phyloP scores from a whole-genome alignment of 2,329 filamentous ascomycete genomes.

The Colletotrichum lini region DNA sequence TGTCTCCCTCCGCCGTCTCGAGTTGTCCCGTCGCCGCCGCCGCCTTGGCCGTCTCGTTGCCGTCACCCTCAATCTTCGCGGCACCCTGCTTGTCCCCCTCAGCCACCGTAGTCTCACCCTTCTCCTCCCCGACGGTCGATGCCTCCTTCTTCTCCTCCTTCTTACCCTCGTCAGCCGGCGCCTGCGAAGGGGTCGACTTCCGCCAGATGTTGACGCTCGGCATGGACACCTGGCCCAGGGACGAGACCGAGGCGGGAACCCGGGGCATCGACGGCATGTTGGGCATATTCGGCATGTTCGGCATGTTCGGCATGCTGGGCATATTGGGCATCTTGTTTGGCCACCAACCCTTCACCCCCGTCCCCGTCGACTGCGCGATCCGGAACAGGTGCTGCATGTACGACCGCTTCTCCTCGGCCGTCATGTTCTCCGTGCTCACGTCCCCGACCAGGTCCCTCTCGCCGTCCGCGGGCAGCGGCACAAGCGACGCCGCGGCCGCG shows the following conservation, averaged over 20 bases:
- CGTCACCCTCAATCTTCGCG: background rate
- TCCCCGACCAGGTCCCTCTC: constrained; percentile 51
- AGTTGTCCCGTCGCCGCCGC: constrained; percentile 2
- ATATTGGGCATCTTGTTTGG: constrained; percentile 62
- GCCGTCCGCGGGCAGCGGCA: constrained; percentile 62
- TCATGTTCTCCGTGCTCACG: constrained; percentile 51
- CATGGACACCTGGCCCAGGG: constrained; percentile 50
- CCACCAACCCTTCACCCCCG: constrained; percentile 61
- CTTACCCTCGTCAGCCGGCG: background rate
- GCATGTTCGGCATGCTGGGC: constrained; percentile 51
- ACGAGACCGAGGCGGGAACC: constrained; percentile 48
- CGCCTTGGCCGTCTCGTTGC: background rate
- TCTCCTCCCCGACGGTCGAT: background rate
- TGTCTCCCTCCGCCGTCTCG: background rate
- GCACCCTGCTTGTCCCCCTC: background rate
- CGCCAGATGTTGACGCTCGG: constrained; percentile 51
- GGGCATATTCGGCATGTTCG: constrained; percentile 51
- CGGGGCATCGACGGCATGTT: constrained; percentile 51
- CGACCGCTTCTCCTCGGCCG: constrained; percentile 54
- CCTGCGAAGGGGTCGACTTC: constrained; percentile 44
- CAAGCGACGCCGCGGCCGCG: constrained; percentile 65
- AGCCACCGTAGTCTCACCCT: background rate
- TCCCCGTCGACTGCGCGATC: constrained; percentile 64
- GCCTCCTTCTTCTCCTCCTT: background rate
- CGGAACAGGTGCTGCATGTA: constrained; percentile 66